A percentile compares a stretch with the other conserved stretches of the same genome.
These are phyloP conservation scores for Bidens hawaiensis DNA, from an alignment of 140 eudicot genomes.

Conservation along the genomic window DNA sequence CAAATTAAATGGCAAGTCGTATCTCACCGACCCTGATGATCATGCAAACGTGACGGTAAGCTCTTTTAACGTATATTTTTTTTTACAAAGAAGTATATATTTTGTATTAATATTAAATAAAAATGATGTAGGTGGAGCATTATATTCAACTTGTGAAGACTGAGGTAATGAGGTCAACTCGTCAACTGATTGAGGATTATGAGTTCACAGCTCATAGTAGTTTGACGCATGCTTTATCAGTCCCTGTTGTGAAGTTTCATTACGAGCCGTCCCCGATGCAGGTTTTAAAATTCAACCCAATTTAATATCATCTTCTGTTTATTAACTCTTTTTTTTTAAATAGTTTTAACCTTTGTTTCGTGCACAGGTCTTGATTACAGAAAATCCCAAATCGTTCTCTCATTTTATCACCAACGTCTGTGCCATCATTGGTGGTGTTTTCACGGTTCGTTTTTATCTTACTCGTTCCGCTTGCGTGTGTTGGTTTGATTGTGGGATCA, in stretches of 20 bases:
- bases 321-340: not conserved
- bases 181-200: conserved; percentile 69
- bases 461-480: not conserved
- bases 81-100: not conserved
- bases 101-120: not conserved
- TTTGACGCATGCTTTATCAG: conserved; percentile 55
- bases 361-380: conserved; percentile 68
- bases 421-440: conserved; percentile 97
- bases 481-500: not conserved
- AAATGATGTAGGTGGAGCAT: conserved; percentile 79
- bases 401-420: conserved; percentile 95
- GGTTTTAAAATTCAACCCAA: conserved; percentile 33
- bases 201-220: conserved; percentile 98
- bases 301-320: not conserved
- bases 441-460: conserved; percentile 60
- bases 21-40: conserved; percentile 57
- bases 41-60: conserved; percentile 82
- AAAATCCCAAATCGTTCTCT: conserved; percentile 58
- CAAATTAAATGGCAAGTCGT: conserved; percentile 53
- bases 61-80: conserved; percentile 1
- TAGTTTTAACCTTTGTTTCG: not conserved
- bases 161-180: conserved; percentile 68
- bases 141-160: conserved; percentile 91
- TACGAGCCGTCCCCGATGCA: conserved; percentile 90
- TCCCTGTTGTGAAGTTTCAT: conserved; percentile 92